Conservation (phyloP, 1,284 basidiomycete genomes). For the Pseudozyma flocculosa region DNA sequence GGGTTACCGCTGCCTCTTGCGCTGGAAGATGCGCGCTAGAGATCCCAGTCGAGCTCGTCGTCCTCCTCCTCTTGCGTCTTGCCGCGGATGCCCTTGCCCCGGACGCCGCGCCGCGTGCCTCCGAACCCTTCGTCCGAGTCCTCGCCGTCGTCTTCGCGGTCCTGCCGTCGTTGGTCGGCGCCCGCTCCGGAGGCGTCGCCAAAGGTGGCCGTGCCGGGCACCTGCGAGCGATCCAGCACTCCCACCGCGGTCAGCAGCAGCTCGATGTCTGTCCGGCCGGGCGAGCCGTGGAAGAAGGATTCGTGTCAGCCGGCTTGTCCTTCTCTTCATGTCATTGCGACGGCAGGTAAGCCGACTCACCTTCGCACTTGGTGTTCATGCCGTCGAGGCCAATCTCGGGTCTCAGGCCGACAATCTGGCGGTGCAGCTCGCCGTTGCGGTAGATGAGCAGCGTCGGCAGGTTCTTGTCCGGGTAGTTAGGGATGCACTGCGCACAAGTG, state of each 20-base stretch:
- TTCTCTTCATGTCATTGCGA: no score
- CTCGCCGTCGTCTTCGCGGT: conserved; percentile 22
- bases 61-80: conserved; percentile 53
- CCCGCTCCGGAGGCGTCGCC: conserved; percentile 11
- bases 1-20: no score
- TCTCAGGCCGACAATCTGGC: conserved; percentile 74
- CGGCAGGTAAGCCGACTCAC: conserved; percentile 60
- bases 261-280: conserved; percentile 57
- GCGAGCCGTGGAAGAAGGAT: no score
- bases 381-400: conserved; percentile 67
- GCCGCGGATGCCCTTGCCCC: conserved; percentile 13
- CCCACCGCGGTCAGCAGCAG: conserved; percentile 51
- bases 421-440: conserved; percentile 80
- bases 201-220: conserved; percentile 29
- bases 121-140: conserved; percentile 10
- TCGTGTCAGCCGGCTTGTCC: no score
- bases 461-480: conserved; percentile 87
- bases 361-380: conserved; percentile 78
- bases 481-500: conserved; percentile 75
- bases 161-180: conserved; percentile 11
- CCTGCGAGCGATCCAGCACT: conserved; percentile 38
- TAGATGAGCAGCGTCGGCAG: conserved; percentile 91
- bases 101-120: conserved; percentile 10
- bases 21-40: conserved; percentile 7
- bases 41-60: conserved; percentile 56